Base-by-base conservation (phyloP, 2,329 filamentous ascomycete species). In the Chaetomiaceae sp. region DNA sequence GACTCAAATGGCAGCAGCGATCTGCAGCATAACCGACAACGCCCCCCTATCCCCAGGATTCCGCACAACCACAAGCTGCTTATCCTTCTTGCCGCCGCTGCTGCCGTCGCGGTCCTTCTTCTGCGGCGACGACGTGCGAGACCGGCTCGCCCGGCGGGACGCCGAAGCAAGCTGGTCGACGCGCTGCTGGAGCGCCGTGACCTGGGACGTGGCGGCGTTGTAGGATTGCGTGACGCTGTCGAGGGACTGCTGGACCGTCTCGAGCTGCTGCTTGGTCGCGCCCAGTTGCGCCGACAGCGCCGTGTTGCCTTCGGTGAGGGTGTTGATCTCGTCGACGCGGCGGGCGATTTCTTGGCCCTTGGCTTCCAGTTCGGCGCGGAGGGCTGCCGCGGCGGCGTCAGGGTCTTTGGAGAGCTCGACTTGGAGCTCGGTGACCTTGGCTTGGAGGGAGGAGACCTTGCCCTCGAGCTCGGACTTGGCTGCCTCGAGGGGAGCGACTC, bases 21-120 rank as follows among this genome's bases (percentile, higher is more conserved):
- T 61, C 54, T 63, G 61, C 47, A 64, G 58, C 61, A 64, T 61
- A 46, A 64, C 61, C 56, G 61, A 61, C 59, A 65, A 50, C 33
- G 62, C 59, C 37, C 59, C 59, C 53, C 59, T 57, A 53, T 65
- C 61, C 38, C 20, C 57, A 31, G 62, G 60, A 48, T 63, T 64
- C 47, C 63, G 57, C 50, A 65, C 62, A 34, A 61, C 56, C 36
- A 65, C 54, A 46, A 65, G 47, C 47, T 62, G 58, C 54, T 62
- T 63, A 47, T 62, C 57, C 54, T 63, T 62, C 45, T 59, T 64
- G 52, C 27, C 27, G 17, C 54, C 33, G 40, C 42, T 54, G 50
- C 57, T 58, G 48, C 51, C 50, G 37, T 61, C 57, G 27, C 51
- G 50, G 15, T 59, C 59, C 53, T 63, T 62, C 50, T 63, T 64